Percentiles rank a stretch among this genome's conserved stretches.
Conservation (phyloP, 148 eudicot genomes). For the Fagopyrum tataricum region DNA sequence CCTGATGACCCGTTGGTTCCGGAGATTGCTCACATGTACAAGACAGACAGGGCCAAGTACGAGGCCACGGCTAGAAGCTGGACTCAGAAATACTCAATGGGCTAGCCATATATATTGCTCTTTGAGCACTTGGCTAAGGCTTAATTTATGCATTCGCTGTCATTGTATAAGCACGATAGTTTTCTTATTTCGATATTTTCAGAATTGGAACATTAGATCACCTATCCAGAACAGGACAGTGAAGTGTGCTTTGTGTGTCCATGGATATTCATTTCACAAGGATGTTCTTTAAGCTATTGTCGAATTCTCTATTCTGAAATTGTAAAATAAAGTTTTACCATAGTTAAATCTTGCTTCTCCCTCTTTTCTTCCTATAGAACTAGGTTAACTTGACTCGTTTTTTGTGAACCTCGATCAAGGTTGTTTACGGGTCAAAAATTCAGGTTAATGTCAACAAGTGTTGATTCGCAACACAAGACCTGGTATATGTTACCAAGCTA, state of each 20-base stretch:
- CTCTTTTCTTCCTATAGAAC: not conserved
- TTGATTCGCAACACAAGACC: too few relatives aligned
- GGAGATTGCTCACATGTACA: slow-evolving; percentile 48
- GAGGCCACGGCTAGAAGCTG: slow-evolving; percentile 35
- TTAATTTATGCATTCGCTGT: slow-evolving; percentile 1
- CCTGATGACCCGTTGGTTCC: slow-evolving; percentile 47
- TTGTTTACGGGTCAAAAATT: too few relatives aligned
- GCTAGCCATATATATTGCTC: slow-evolving; percentile 13
- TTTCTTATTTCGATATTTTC: not conserved
- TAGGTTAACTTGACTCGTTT: not conserved
- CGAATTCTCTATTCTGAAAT: slow-evolving; percentile 1
- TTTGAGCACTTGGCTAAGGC: not conserved
- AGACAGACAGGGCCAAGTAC: slow-evolving; percentile 36
- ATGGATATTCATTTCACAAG: not conserved
- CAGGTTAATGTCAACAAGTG: too few relatives aligned
- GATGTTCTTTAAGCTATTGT: slow-evolving; percentile 5
- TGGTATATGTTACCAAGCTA: too few relatives aligned
- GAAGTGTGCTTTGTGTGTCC: slow-evolving; percentile 10
- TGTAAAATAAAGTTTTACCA: slow-evolving; percentile 3
- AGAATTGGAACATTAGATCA: not conserved
- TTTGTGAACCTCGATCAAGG: too few relatives aligned
- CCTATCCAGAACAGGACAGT: slow-evolving; percentile 3
- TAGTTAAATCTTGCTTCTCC: not conserved
- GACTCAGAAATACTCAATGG: slow-evolving; percentile 31
- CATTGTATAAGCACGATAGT: slow-evolving; percentile 9